Base-by-base conservation (phyloP, 1,284 basidiomycete genomes). In the Austroboletus rostrupii region DNA sequence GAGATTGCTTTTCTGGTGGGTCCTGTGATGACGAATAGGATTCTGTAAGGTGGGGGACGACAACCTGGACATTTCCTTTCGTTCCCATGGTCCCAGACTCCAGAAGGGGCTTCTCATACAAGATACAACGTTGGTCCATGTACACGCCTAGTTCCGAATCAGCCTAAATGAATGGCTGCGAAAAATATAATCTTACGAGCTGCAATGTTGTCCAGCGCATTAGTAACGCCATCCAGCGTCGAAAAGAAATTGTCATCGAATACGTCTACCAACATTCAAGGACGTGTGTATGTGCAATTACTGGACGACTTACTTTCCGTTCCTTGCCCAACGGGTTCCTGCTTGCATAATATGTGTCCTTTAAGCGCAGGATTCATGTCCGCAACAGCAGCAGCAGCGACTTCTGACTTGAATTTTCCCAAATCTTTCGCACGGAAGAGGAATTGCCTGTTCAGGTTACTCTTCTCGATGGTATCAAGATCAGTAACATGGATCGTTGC, bases 381-480 rank as follows among this genome's bases (percentile, higher is more conserved):
- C 8, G 86, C 78, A 21, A 98, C 96, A 12, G 95, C 97, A 7
- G 81, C 80, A 16, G 90, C 93, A 41, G 96, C 96, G 40, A 95
- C 92, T 69, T 98, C 96, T 12, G 94, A 83, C 76, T 99, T 99
- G 80, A 99, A 99, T 68, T 93, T 89, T 52, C 97, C 97, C 10
- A 99, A 75, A 67, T 99, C 97, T 75, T 97, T 97, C 16, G 95
- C 72, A 46, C 97, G 83, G 83, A 99, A 99, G 61, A 99, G 76
- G 83, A 99, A 99, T 69, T 99, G 97, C 52, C 97, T 79, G 73
- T 99, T 99, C 54, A 99, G 72, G 70, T 99, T 99, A 63, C 90
- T 93, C 83, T 99, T 99, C 76, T 99, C 97, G 66, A 99, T 99
- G 28, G 95, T 97, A 72, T 99, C 97, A 65, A 99, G 74, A 70